Evolutionary conservation across 352 stramenopile genomes (phyloP).

Genomic region (Globisporangium acanthophoron): DNA sequence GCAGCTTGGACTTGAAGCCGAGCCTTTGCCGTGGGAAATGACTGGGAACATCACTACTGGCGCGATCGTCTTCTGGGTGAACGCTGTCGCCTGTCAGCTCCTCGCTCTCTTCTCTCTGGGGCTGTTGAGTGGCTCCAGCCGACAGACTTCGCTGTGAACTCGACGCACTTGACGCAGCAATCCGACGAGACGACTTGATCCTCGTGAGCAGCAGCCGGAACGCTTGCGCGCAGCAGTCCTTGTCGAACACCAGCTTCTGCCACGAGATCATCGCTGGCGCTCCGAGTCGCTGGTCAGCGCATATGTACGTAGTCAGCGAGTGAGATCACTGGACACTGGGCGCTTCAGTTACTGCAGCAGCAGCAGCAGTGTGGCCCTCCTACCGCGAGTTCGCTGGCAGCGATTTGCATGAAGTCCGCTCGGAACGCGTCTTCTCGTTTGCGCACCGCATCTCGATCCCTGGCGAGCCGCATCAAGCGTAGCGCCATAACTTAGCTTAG

Average conservation of each 20-base stretch:
- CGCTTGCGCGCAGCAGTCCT: slow-evolving; percentile 52
- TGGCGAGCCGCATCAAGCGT: slow-evolving; percentile 5
- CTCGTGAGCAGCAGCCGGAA: slow-evolving; percentile 52
- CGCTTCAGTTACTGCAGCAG: too few species aligned
- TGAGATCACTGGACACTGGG: background rate
- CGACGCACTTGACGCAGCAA: slow-evolving; percentile 3
- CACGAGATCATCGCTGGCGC: slow-evolving; percentile 48
- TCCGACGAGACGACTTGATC: slow-evolving; percentile 43
- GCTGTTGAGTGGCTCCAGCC: background rate
- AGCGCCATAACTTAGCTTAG: background rate
- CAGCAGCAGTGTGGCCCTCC: background rate
- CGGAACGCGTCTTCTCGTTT: slow-evolving; percentile 58
- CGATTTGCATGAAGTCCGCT: slow-evolving; percentile 52
- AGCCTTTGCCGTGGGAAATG: background rate
- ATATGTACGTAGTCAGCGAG: background rate
- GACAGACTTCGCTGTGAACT: background rate
- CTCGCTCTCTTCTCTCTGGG: slow-evolving; percentile 7
- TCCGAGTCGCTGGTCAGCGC: slow-evolving; percentile 33
- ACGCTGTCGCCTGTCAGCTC: too few species aligned
- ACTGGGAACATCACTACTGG: background rate
- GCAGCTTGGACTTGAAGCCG: slow-evolving; percentile 4
- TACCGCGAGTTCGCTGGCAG: slow-evolving; percentile 43
- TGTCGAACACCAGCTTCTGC: slow-evolving; percentile 63
- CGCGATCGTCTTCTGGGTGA: slow-evolving; percentile 4
- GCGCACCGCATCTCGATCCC: slow-evolving; percentile 28